These are phyloP conservation scores for Kurtzmaniella quercitrusa DNA, from an alignment of 1,139 yeast genomes.

Conservation along the genomic window DNA sequence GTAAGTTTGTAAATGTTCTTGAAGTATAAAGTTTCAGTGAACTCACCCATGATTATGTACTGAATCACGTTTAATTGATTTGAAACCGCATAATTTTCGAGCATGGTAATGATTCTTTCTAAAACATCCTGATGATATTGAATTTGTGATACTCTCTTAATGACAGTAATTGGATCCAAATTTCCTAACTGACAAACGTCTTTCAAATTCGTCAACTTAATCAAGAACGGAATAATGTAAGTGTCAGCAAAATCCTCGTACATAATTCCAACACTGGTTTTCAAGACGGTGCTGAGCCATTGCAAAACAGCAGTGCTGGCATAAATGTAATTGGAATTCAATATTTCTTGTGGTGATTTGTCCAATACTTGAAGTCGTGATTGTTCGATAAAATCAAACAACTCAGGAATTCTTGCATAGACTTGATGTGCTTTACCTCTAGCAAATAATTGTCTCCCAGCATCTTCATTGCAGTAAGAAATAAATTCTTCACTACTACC, in stretches of 20 bases:
- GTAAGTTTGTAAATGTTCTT: slow-evolving; percentile 61
- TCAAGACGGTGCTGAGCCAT: slow-evolving; percentile 40
- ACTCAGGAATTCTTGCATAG: slow-evolving; percentile 19
- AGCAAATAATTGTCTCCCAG: slow-evolving; percentile 10
- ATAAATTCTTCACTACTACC: slow-evolving; percentile 42
- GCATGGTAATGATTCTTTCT: slow-evolving; percentile 44
- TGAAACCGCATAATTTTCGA: slow-evolving; percentile 41
- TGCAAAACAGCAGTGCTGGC: slow-evolving; percentile 42
- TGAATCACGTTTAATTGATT: slow-evolving; percentile 60
- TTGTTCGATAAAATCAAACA: slow-evolving; percentile 42
- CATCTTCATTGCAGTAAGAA: slow-evolving; percentile 27
- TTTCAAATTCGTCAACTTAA: slow-evolving; percentile 63
- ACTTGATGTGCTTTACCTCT: slow-evolving; percentile 20
- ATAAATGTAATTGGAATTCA: slow-evolving; percentile 44
- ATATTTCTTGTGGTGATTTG: slow-evolving; percentile 41
- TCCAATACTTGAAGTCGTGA: slow-evolving; percentile 36
- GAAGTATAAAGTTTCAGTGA: slow-evolving; percentile 72
- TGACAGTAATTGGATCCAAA: slow-evolving; percentile 50
- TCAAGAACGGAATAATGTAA: slow-evolving; percentile 66
- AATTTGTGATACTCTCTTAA: slow-evolving; percentile 56
- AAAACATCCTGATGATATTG: slow-evolving; percentile 46
- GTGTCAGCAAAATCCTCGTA: slow-evolving; percentile 33
- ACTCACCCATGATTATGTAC: slow-evolving; percentile 60
- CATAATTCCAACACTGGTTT: slow-evolving; percentile 36
- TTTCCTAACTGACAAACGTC: slow-evolving; percentile 80